Base-by-base conservation (phyloP, 2,329 filamentous ascomycete genomes). In the Alternaria gansuensis region DNA sequence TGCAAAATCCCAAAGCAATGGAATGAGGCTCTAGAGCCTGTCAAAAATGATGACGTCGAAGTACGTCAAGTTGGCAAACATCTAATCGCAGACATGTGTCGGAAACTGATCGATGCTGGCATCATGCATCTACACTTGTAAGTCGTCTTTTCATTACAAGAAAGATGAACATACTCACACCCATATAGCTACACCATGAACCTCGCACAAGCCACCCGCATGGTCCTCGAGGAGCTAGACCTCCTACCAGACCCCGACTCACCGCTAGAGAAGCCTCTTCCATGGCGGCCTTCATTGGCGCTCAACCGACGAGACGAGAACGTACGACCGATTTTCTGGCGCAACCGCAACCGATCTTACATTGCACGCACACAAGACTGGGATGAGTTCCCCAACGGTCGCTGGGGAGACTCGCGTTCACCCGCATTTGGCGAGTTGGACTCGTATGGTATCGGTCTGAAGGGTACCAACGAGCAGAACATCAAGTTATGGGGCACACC, bases 361-460 rank as follows among this genome's bases (percentile, higher is more conserved):
- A 89, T 99, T 54, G 88, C 92, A 55, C 92, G 95, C 54, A 99
- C 95, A 0, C 93, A 97, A 76, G 94, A 97, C 69, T 99, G 95
- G 95, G 95, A 99, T 72, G 95, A 99, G 78, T 99, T 97, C 71
- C 95, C 95, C 55, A 99, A 99, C 82, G 95, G 95, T 45, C 90
- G 95, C 78, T 99, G 95, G 95, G 96, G 95, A 79, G 95, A 99
- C 78, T 94, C 93, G 51, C 87, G 95, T 65, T 98, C 94, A 58
- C 95, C 95, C 61, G 95, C 95, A 50, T 99, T 97, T 73, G 95
- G 95, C 72, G 93, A 97, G 78, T 83, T 98, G 51, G 94, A 98
- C 78, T 89, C 92, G 8, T 98, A 99, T 74, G 94, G 93, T 41
- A 92, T 98, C 70, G 93, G 93, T 43, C 81, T 99, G 69, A 96